A percentile compares a stretch with the other conserved stretches of the same genome.
Evolutionary conservation across 225 moss, liverwort and hornwort genomes (phyloP).

Genomic region (Takakia lepidozioides): DNA sequence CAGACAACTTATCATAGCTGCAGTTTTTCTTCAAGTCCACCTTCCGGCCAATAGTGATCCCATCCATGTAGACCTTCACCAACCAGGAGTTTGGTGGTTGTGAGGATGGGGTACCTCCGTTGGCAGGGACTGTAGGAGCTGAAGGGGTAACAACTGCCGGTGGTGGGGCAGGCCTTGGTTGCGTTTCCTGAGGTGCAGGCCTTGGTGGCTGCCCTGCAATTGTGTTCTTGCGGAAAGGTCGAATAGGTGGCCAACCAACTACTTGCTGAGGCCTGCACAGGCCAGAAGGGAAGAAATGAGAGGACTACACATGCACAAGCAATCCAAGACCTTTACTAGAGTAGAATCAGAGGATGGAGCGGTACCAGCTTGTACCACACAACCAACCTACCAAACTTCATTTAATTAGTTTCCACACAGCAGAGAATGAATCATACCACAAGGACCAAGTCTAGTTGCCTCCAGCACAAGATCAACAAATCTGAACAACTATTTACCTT

Average conservation of each 20-base stretch:
- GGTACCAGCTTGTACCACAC: no score
- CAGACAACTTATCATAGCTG: constrained; percentile 70
- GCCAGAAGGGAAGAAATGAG: no score
- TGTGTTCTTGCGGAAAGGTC: constrained; percentile 41
- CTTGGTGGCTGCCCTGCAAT: constrained; percentile 24
- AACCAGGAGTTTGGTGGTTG: constrained; percentile 41
- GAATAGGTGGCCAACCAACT: constrained; percentile 93
- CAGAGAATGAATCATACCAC: no score
- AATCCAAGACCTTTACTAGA: no score
- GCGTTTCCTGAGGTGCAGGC: constrained; percentile 21
- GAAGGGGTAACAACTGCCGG: no score
- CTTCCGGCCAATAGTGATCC: constrained; percentile 78
- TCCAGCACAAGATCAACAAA: not conserved
- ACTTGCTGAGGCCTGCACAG: constrained; percentile 7
- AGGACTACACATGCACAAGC: no score
- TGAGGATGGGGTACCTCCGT: constrained; percentile 23
- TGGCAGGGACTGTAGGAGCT: constrained; percentile 17
- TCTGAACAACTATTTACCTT: constrained; percentile 14
- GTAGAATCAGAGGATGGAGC: no score
- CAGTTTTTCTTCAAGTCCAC: constrained; percentile 72
- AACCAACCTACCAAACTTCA: no score
- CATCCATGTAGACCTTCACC: constrained; percentile 94
- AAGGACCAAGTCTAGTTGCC: no score
- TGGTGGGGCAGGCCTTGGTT: no score
- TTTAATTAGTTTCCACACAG: no score